Base-by-base conservation (phyloP, 768 basidiomycete species). In the Psilocybe azurescens region DNA sequence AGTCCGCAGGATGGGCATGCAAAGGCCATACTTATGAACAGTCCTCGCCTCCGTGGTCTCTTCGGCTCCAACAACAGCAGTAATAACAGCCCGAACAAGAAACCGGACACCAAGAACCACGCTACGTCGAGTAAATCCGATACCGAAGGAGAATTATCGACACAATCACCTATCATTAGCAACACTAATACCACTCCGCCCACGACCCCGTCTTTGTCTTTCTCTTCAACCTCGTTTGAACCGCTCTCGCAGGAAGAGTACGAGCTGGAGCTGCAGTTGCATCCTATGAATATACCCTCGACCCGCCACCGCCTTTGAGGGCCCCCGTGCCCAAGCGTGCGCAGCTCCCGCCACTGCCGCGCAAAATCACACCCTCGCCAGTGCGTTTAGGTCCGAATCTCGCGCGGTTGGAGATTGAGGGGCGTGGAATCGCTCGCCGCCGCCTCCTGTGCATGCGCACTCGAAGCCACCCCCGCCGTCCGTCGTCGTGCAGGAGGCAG, bases 391-490 rank as follows among this genome's bases (percentile, higher is more conserved):
- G 70, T 49, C 67, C 71, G 5, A 73, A 72, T 36, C 60, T 70
- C 10, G 68, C 70, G 1, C 67, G 73, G 30, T 54, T 75, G 47
- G 73, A 76, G 49, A 73, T 74, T 60, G 73, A 13, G 68, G 61
- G 9, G 24, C 66, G 39, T 58, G 64, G 30, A 44, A 14, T 39
- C 38, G 8, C 38, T 39, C 69, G 8, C 60, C 68, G 44, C 24
- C 59, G 39, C 61, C 56, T 41, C 64, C 68, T 16, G 61, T 61
- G 5, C 61, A 65, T 39, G 9, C 53, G 9, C 64, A 63, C 49
- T 61, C 65, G 29, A 70, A 70, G 33, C 59, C 69, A 5, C 63
- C 65, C 0, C 68, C 65, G 47, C 66, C 69, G 3, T 61, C 67
- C 7, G 65, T 68, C 11, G 65, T 69, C 20, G 60, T 65, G 2